Percentiles rank a stretch among this genome's conserved stretches.
Conservation (phyloP, 192 early-diverging fungal species). For the Obelidium mucronatum region DNA sequence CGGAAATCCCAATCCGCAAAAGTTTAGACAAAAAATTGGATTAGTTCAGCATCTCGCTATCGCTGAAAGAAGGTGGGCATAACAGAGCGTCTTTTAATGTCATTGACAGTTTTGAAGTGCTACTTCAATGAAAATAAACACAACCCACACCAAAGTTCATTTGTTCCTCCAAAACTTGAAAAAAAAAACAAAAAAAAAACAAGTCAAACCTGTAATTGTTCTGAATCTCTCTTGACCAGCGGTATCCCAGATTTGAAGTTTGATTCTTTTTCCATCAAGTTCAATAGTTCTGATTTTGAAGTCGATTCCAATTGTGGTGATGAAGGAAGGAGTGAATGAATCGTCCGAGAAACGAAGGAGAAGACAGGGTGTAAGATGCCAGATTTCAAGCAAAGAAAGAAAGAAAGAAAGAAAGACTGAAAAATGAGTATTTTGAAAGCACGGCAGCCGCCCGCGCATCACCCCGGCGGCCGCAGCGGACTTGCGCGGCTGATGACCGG, state of each 20-base stretch:
- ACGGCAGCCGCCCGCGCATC: not conserved
- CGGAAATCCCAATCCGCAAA: too few relatives aligned
- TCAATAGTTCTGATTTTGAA: slow-evolving; percentile 99
- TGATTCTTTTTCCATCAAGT: slow-evolving; percentile 98
- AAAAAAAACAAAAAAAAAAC: slow-evolving; percentile 1
- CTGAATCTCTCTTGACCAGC: slow-evolving; percentile 99
- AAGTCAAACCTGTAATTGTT: slow-evolving; percentile 92
- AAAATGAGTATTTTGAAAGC: not conserved
- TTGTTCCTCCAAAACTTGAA: too few relatives aligned
- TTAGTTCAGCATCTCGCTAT: too few relatives aligned
- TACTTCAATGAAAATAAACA: too few relatives aligned
- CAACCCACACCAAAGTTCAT: too few relatives aligned
- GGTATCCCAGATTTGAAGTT: slow-evolving; percentile 99
- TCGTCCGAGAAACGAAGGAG: slow-evolving; percentile 98
- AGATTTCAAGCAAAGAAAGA: not conserved
- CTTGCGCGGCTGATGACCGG: not conserved
- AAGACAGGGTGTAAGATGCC: slow-evolving; percentile 91
- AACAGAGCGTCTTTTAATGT: too few relatives aligned
- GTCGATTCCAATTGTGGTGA: slow-evolving; percentile 99
- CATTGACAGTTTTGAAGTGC: too few relatives aligned
- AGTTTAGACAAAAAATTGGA: too few relatives aligned
- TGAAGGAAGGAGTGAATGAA: slow-evolving; percentile 99
- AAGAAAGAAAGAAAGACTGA: slow-evolving; percentile 4
- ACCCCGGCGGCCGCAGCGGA: not conserved
- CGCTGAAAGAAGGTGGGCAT: too few relatives aligned